Evolutionary conservation across 2,329 filamentous ascomycete species (phyloP).

Genomic region (Atkinsonella hypoxylon): DNA sequence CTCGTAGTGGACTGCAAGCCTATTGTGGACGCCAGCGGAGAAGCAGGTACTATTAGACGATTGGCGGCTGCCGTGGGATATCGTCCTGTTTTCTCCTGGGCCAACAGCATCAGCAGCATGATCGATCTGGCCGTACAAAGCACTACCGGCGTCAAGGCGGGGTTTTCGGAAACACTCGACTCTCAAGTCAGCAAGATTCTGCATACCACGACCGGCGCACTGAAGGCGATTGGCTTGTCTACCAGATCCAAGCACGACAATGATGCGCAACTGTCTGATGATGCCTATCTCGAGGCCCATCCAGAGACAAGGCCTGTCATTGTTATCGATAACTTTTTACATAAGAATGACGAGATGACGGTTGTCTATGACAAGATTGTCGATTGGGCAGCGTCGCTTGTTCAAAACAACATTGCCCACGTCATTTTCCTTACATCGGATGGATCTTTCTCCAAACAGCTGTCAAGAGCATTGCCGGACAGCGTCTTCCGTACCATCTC

Average conservation of each 20-base stretch:
- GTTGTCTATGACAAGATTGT: constrained; percentile 70
- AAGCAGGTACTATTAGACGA: constrained; percentile 71
- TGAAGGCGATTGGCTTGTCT: constrained; percentile 66
- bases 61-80: constrained; percentile 81
- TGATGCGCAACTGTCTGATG: constrained; percentile 60
- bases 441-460: constrained; percentile 73
- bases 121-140: constrained; percentile 87
- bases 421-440: constrained; percentile 92
- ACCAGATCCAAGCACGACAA: constrained; percentile 59
- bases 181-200: constrained; percentile 82
- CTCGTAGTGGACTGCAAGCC: constrained; percentile 87
- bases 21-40: constrained; percentile 81
- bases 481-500: constrained; percentile 80
- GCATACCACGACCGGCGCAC: constrained; percentile 66
- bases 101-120: constrained; percentile 87
- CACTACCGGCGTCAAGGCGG: constrained; percentile 86
- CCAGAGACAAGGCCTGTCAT: constrained; percentile 74
- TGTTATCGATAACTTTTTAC: constrained; percentile 83
- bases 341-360: constrained; percentile 55
- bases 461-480: constrained; percentile 80
- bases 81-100: constrained; percentile 87
- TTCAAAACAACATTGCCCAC: constrained; percentile 80
- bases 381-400: constrained; percentile 80
- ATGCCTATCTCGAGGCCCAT: constrained; percentile 82
- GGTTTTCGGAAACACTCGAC: constrained; percentile 87